Evolutionary conservation across 2,329 filamentous ascomycete species (phyloP).

Genomic region (Venturia nashicola): DNA sequence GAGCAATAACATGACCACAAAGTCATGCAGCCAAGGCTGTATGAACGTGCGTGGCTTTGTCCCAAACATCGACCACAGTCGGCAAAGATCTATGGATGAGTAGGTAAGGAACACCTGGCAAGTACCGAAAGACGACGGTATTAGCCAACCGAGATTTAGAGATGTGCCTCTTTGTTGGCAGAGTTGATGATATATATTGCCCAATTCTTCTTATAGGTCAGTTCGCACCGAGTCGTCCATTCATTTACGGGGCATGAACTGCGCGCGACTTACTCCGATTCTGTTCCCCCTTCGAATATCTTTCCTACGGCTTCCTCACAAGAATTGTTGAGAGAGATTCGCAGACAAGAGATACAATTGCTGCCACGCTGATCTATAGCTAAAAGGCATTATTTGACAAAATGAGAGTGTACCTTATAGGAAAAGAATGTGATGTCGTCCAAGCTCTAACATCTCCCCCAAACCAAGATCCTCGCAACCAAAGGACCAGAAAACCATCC

Average conservation of each 20-base stretch:
- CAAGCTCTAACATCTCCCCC: not conserved
- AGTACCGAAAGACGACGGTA: too few relatives aligned
- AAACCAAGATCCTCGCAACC: not conserved
- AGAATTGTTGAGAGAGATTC: too few relatives aligned
- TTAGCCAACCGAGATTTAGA: too few relatives aligned
- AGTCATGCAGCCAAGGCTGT: not conserved
- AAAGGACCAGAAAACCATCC: not conserved
- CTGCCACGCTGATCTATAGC: not conserved
- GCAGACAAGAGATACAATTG: not conserved
- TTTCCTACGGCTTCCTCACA: too few relatives aligned
- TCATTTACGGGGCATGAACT: not conserved
- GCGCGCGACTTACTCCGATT: not conserved
- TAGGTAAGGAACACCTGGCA: too few relatives aligned
- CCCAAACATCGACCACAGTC: not conserved
- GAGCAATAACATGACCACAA: not conserved
- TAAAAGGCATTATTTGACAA: not conserved
- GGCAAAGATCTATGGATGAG: not conserved
- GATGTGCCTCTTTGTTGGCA: too few relatives aligned
- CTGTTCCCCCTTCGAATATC: not conserved
- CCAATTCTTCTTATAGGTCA: too few relatives aligned
- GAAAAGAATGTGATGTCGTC: not conserved
- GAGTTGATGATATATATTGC: too few relatives aligned
- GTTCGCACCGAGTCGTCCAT: too few relatives aligned
- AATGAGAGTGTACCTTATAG: not conserved
- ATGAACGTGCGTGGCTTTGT: not conserved